Conservation (phyloP, 495 filamentous ascomycete species). For the Penicillium angulare region DNA sequence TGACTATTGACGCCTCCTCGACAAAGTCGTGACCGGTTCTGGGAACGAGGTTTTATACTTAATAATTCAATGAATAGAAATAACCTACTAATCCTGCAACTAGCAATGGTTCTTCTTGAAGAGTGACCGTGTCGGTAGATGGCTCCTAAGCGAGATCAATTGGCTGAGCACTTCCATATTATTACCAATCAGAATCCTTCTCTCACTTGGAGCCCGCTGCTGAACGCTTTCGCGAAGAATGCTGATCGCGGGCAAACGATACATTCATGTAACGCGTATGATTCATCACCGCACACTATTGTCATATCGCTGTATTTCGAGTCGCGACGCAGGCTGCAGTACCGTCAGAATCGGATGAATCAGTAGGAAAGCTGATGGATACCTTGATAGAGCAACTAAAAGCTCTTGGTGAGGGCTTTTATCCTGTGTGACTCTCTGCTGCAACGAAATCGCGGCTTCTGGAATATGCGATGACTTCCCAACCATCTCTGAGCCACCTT, state of each 20-base stretch:
- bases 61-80: constrained; percentile 18
- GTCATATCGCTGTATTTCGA: constrained; percentile 18
- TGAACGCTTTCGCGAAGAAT: constrained; percentile 15
- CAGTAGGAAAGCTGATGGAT: neutral
- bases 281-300: constrained; percentile 10
- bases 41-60: neutral
- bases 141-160: constrained; percentile 8
- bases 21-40: neutral
- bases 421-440: no score
- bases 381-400: neutral
- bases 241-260: constrained; percentile 16
- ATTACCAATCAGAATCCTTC: neutral
- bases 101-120: constrained; percentile 13
- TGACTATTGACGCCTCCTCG: neutral
- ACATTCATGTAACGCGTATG: constrained; percentile 16
- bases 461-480: no score
- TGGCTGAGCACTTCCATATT: neutral
- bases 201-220: constrained; percentile 4
- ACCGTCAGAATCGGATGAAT: neutral
- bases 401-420: neutral
- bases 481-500: no score
- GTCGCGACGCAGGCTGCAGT: neutral
- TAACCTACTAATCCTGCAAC: constrained; percentile 19
- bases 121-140: constrained; percentile 1
- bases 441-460: no score